Evolutionary conservation across 805 yeast species (phyloP), one percentile per base, ranked within the genome.

Genomic region (Zygotorulaspora chibaensis): DNA sequence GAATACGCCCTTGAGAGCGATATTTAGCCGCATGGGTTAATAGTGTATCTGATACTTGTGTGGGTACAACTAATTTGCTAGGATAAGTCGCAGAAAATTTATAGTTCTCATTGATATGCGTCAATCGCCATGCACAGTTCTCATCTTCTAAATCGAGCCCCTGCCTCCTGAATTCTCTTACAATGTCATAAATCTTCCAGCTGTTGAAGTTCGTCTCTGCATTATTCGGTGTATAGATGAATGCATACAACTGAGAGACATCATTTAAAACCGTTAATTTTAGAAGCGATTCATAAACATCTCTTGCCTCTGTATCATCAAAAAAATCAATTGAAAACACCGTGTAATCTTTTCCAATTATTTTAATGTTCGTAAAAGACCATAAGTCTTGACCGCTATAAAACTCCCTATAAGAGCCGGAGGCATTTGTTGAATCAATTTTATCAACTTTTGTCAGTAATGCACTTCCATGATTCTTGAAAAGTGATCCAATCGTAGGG

Each of bases 261-360:
- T 69, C 66, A 36, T 79, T 55, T 54, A 82, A 56, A 55, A 82
- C 72, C 1, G 91, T 83, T 38, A 87, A 70, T 40, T 75, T 76
- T 69, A 83, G 75, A 41, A 93, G 71, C 45, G 86, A 80, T 31
- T 83, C 85, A 61, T 75, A 87, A 1, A 83, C 95, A 44, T 84
- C 91, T 26, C 70, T 69, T 46, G 95, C 84, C 27, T 77, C 73
- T 8, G 62, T 52, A 33, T 80, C 82, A 54, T 75, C 73, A 17
- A 62, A 62, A 60, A 93, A 87, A 58, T 87, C 93, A 53, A 91
- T 75, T 8, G 95, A 80, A 42, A 89, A 71, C 57, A 77, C 84
- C 15, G 90, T 83, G 65, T 87, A 91, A 64, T 91, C 98, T 52
- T 88, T 80, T 59, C 96, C 87, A 33, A 81, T 76, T 9, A 91